Percentiles rank a stretch among this genome's conserved stretches.
phyloP scores from a whole-genome alignment of 2,329 filamentous ascomycete species.

The Seiridium unicorne region DNA sequence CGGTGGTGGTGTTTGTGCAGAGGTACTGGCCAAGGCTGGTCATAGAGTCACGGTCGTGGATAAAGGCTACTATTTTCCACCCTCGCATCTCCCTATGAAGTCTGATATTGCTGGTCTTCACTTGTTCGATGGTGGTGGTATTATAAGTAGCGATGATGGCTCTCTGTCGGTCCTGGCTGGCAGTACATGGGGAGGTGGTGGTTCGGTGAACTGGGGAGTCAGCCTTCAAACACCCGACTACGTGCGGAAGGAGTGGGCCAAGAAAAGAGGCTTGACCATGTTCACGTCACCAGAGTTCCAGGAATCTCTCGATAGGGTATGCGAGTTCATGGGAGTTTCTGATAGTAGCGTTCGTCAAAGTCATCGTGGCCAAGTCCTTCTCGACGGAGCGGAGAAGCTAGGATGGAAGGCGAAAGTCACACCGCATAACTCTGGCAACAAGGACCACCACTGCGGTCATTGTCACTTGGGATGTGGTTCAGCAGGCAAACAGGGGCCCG shows the following conservation, averaged over 20 bases:
- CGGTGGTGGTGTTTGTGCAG: constrained; percentile 67
- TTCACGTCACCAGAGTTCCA: constrained; percentile 66
- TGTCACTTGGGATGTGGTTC: constrained; percentile 43
- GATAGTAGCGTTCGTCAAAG: constrained; percentile 55
- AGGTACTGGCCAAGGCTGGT: constrained; percentile 56
- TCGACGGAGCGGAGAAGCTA: constrained; percentile 65
- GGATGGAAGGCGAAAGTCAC: constrained; percentile 63
- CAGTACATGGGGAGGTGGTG: constrained; percentile 69
- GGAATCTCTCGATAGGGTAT: constrained; percentile 52
- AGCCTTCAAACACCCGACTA: constrained; percentile 54
- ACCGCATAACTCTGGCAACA: constrained; percentile 66
- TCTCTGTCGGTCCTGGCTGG: constrained; percentile 57
- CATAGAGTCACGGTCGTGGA: constrained; percentile 65
- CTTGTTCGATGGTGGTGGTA: constrained; percentile 59
- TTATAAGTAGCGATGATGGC: constrained; percentile 44
- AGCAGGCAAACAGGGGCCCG: constrained; percentile 66
- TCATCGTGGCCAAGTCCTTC: constrained; percentile 55
- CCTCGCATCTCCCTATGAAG: constrained; percentile 64
- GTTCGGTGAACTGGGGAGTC: constrained; percentile 67
- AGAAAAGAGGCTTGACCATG: constrained; percentile 52
- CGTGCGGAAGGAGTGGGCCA: constrained; percentile 68
- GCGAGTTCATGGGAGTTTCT: constrained; percentile 21
- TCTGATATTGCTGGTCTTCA: constrained; percentile 49
- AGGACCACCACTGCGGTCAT: constrained; percentile 59
- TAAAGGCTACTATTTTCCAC: constrained; percentile 64